These are phyloP conservation scores for Trametes hirsuta DNA, from an alignment of 1,284 basidiomycete genomes.

Conservation along the genomic window DNA sequence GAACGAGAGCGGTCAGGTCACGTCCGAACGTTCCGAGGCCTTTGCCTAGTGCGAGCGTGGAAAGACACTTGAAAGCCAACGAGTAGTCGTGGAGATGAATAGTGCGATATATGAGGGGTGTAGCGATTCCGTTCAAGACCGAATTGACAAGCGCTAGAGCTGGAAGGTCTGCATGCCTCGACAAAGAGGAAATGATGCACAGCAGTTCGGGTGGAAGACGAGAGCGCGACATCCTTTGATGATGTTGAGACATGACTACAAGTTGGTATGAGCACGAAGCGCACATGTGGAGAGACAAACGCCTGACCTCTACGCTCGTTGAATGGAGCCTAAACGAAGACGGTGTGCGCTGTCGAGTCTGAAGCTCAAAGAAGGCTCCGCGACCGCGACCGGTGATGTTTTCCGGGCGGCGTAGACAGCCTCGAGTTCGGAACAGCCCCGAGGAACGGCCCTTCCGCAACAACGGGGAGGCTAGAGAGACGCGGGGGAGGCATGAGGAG, in stretches of 20 bases:
- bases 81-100: not conserved
- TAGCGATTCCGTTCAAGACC: not conserved
- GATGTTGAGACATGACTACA: not conserved
- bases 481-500: too few relatives aligned
- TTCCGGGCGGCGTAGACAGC: too few relatives aligned
- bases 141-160: not conserved
- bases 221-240: not conserved
- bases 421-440: too few relatives aligned
- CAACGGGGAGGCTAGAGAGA: too few relatives aligned
- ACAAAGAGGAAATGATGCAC: not conserved
- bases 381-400: too few relatives aligned
- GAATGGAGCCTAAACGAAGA: too few relatives aligned
- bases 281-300: too few relatives aligned
- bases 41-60: not conserved
- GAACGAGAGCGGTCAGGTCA: not conserved
- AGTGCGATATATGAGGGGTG: constrained; percentile 1
- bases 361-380: too few relatives aligned
- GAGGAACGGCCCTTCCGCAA: too few relatives aligned
- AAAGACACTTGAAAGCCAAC: not conserved
- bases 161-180: not conserved
- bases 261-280: too few relatives aligned
- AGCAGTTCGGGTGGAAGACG: constrained; percentile 3
- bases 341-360: too few relatives aligned
- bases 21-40: not conserved
- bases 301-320: too few relatives aligned